Base-by-base conservation (phyloP, 1,284 basidiomycete genomes). In the Pseudozyma pruni region DNA sequence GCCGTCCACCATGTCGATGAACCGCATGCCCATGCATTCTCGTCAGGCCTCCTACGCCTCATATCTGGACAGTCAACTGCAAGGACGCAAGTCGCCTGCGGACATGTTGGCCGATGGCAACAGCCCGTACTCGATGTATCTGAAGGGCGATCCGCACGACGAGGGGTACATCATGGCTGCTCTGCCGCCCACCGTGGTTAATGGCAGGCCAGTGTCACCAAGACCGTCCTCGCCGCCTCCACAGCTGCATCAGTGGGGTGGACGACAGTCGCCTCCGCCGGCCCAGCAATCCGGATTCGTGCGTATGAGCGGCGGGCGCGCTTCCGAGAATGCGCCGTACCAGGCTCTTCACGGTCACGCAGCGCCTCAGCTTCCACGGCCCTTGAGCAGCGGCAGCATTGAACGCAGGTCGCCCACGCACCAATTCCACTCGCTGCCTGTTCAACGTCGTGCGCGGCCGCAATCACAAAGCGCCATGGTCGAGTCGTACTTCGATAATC, bases 161-260 rank as follows among this genome's bases (percentile, higher is more conserved):
- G 76, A 78, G 13, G 76, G 72, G 11, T 59, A 42, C 39, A 80
- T 80, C 49, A 80, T 78, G 76, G 72, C 75, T 10, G 72, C 74
- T 2, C 32, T 78, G 29, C 78, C 78, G 6, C 62, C 74, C 0
- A 39, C 49, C 3, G 37, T 37, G 10, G 50, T 32, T 8, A 55
- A 38, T 14, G 55, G 38, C 13, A 33, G 53, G 11, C 44, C 67
- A 5, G 55, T 56, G n/a, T 29, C 27, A 29, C 27, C 27, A 29
- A 29, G 27, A 29, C 27, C 27, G 7, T 6, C 11, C 7, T 61
- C 59, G 29, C 52, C 59, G 16, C 62, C 56, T 9, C 58, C 61
- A n/a, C 63, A 60, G 20, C 35, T 53, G 52, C 58, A 68, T 29
- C 60, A 64, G 40, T 68, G 53, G 58, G 42, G 33, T 19, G 62